Conservation (phyloP, 176 grass and related monocot genomes). For the Puccinellia tenuiflora region DNA sequence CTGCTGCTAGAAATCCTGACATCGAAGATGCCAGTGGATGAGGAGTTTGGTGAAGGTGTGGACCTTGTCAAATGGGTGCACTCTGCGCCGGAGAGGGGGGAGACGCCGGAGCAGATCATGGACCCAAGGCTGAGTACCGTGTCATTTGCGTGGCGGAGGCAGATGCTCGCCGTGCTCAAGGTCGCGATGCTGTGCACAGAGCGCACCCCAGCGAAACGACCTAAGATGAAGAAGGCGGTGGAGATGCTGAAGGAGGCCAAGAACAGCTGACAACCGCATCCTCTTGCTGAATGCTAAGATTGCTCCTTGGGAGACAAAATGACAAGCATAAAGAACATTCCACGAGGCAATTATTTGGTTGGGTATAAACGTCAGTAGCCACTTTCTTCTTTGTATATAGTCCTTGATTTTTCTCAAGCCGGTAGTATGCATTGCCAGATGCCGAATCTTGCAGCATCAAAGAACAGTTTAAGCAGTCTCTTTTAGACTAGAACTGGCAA, state of each 20-base stretch:
- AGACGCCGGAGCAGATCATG: conserved; percentile 93
- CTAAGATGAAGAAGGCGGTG: conserved; percentile 84
- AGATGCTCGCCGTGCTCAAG: conserved; percentile 86
- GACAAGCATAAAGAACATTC: background rate
- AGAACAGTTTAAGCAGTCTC: background rate
- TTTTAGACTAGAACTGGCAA: conserved; percentile 1
- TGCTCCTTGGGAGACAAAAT: background rate
- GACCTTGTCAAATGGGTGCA: conserved; percentile 97
- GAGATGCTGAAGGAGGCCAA: conserved; percentile 90
- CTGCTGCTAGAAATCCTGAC: conserved; percentile 86
- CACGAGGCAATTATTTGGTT: background rate
- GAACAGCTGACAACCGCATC: conserved; percentile 24
- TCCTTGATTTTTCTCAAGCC: background rate
- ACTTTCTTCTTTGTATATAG: conserved; percentile 27
- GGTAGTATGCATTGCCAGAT: background rate
- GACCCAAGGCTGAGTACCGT: conserved; percentile 77
- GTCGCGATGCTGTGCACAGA: conserved; percentile 83
- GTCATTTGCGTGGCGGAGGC: conserved; percentile 83
- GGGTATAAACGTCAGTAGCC: background rate
- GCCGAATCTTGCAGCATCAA: background rate
- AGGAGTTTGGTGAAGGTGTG: conserved; percentile 77
- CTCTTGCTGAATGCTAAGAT: conserved; percentile 11
- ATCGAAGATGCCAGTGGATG: conserved; percentile 70
- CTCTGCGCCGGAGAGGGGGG: conserved; percentile 46
- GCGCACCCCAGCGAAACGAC: conserved; percentile 51